These are phyloP conservation scores for Gymnopilus dilepis DNA, from an alignment of 768 basidiomycete species.

Conservation along the genomic window DNA sequence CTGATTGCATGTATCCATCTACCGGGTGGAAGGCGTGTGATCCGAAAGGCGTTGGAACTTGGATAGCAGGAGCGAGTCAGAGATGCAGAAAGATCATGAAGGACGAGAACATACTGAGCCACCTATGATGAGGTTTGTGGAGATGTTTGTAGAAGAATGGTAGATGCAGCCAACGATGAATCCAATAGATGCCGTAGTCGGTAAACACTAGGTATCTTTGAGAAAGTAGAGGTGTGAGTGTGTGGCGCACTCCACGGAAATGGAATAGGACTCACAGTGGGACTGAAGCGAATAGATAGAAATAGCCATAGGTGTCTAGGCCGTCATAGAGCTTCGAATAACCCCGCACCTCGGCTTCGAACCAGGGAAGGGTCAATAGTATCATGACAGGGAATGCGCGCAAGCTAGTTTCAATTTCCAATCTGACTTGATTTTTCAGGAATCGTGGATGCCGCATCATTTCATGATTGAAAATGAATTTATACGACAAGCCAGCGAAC, in stretches of 20 bases:
- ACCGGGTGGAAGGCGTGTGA: constrained; percentile 98
- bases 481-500: constrained; percentile 85
- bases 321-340: constrained; percentile 80
- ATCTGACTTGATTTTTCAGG: constrained; percentile 82
- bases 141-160: constrained; percentile 87
- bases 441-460: constrained; percentile 97
- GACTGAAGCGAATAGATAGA: constrained; percentile 70
- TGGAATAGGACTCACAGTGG: constrained; percentile 58
- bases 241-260: constrained; percentile 4
- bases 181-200: constrained; percentile 95
- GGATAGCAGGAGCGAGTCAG: constrained; percentile 8
- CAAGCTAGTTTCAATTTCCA: constrained; percentile 79
- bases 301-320: constrained; percentile 79
- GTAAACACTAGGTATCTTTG: constrained; percentile 52
- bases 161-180: constrained; percentile 89
- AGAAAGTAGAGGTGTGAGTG: constrained; percentile 21
- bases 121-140: constrained; percentile 99
- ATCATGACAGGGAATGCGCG: constrained; percentile 84
- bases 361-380: constrained; percentile 90
- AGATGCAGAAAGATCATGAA: not conserved
- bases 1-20: constrained; percentile 92
- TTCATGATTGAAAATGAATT: constrained; percentile 89
- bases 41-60: constrained; percentile 96
- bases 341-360: constrained; percentile 90
- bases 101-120: constrained; percentile 75